Base-by-base conservation (phyloP, 371 early-diverging fungal species). In the Thermomucor indicae-seudaticae region DNA sequence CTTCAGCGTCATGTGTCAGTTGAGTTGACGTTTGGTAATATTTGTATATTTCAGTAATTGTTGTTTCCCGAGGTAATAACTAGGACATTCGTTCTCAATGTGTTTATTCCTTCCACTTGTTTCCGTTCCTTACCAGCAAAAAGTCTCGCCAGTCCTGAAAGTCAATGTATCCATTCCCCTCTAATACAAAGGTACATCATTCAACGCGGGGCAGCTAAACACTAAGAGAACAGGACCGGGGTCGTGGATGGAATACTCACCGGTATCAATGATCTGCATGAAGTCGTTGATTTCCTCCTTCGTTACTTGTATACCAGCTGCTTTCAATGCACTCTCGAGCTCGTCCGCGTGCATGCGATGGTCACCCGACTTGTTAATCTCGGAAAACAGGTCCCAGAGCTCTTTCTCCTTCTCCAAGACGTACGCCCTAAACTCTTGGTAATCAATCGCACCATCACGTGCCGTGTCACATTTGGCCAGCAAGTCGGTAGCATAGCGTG, bases 141-240 rank as follows among this genome's bases (percentile, higher is more conserved):
- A 85, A 90, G 62, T 90, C 86, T 53, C 84, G 70, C 87, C 86
- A 89, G 43, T 88, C 89, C 43, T 77, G 72, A 60, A 78, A 88
- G 60, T 85, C 84, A 31, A 88, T 86, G 25, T 71, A 78, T 27
- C 90, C 90, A 63, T 85, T 79, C 4, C 78, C 79, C 53, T 75
- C 75, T 70, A 59, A 12, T 30, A 22, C 31, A 29, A 22, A 16
- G 20, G 20, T 20, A 27, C n/a, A 11, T 20, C 35, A 22, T n/a
- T n/a, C n/a, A n/a, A n/a, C n/a, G n/a, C n/a, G n/a, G n/a, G n/a
- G n/a, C n/a, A n/a, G n/a, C n/a, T n/a, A n/a, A n/a, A n/a, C n/a
- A n/a, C n/a, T n/a, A n/a, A n/a, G n/a, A n/a, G n/a, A n/a, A n/a
- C n/a, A n/a, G n/a, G n/a, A n/a, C n/a, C n/a, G n/a, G n/a, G n/a